Evolutionary conservation across 306 rosid genomes (phyloP).

Genomic region (Cyamopsis tetragonoloba): DNA sequence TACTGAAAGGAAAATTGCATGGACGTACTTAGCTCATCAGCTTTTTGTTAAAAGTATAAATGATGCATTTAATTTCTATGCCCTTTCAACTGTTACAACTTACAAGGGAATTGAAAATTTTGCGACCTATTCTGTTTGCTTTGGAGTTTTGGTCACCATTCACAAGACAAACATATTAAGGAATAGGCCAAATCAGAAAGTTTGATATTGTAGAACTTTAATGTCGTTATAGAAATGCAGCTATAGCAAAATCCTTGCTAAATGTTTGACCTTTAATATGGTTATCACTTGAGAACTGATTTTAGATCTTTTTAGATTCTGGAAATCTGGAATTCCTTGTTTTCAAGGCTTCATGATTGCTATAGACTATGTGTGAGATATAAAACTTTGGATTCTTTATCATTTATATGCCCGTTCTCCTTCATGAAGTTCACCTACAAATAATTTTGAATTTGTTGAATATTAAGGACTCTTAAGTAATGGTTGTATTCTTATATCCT

Average conservation of each 20-base stretch:
- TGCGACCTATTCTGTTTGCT: neutral
- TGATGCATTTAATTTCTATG: neutral
- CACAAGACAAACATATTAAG: neutral
- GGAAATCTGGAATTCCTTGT: neutral
- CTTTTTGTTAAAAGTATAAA: neutral
- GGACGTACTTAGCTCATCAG: constrained; percentile 3
- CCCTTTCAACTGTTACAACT: neutral
- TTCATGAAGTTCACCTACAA: neutral
- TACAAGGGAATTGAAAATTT: neutral
- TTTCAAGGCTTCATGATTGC: neutral
- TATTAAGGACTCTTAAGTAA: constrained; percentile 8
- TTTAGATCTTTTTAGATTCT: neutral
- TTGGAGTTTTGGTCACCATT: neutral
- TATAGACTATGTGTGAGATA: neutral
- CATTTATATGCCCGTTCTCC: neutral
- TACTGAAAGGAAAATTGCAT: neutral
- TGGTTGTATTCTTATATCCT: constrained; percentile 9
- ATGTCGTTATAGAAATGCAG: neutral
- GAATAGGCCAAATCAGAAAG: neutral
- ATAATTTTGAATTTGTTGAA: constrained; percentile 10
- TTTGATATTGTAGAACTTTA: constrained; percentile 11
- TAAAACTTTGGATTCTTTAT: constrained; percentile 9
- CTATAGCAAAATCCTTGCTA: neutral
- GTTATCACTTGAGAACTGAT: neutral
- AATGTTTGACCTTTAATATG: neutral